These are phyloP conservation scores for Didymella pomorum DNA, from an alignment of 2,329 filamentous ascomycete species.

Conservation along the genomic window DNA sequence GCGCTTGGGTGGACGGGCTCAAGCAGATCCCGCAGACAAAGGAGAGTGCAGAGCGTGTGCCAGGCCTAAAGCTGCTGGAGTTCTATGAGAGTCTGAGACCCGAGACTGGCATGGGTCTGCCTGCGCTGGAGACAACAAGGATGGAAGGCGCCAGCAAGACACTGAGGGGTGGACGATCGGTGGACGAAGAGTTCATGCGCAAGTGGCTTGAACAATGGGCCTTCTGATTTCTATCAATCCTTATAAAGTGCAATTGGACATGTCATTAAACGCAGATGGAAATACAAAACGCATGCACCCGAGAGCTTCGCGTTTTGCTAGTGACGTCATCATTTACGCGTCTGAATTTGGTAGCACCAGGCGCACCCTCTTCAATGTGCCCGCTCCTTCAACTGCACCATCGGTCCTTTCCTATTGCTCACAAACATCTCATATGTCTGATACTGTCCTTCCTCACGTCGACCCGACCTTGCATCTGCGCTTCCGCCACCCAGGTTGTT, in stretches of 20 bases:
- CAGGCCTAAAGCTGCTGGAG: conserved; percentile 20
- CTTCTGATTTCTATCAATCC: background rate
- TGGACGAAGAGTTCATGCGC: conserved; percentile 4
- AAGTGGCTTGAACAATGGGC: conserved; percentile 16
- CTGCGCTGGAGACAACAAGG: conserved; percentile 10
- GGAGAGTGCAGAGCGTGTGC: conserved; percentile 20
- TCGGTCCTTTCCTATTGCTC: conserved; percentile 44
- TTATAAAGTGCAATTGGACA: no score
- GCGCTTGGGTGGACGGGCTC: conserved; percentile 16
- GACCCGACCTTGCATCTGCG: conserved; percentile 24
- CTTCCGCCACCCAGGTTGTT: conserved; percentile 37
- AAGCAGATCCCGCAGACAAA: conserved; percentile 15
- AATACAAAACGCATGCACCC: no score
- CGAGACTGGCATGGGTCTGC: conserved; percentile 7
- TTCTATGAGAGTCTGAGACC: conserved; percentile 18
- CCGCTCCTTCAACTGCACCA: conserved; percentile 37
- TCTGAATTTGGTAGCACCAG: no score
- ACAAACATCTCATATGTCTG: conserved; percentile 42
- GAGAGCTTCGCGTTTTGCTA: no score
- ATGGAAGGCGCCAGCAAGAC: conserved; percentile 3
- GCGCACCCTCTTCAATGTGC: no score
- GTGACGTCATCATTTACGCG: no score
- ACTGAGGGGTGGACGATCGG: conserved; percentile 1
- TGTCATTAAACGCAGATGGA: no score
- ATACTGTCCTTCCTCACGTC: conserved; percentile 33